phyloP scores from a whole-genome alignment of 352 stramenopile genomes.

The Phytophthora cryptogea region DNA sequence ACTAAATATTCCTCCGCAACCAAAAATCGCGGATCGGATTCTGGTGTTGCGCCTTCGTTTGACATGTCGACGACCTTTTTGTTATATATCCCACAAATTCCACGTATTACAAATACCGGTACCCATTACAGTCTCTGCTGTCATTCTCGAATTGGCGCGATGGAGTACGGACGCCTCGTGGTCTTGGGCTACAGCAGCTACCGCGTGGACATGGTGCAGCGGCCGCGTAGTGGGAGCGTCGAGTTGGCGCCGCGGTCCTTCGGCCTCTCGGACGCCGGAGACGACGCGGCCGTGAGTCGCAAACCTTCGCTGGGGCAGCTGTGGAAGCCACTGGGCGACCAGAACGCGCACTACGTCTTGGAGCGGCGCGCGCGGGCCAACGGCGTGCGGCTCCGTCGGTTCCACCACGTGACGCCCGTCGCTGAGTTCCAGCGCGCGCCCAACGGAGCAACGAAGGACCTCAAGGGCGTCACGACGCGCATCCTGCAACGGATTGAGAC shows the following conservation, averaged over 20 bases:
- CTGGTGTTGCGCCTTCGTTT: not conserved
- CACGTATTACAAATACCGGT: not conserved
- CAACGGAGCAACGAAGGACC: conserved; percentile 30
- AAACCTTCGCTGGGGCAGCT: conserved; percentile 59
- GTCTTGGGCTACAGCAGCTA: conserved; percentile 89
- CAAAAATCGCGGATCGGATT: not conserved
- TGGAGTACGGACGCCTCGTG: conserved; percentile 85
- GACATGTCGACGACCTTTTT: conserved; percentile 15
- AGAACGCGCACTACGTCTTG: conserved; percentile 74
- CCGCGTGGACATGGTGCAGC: conserved; percentile 55
- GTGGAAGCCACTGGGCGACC: conserved; percentile 74
- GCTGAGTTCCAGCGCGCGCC: conserved; percentile 6
- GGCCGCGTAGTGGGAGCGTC: conserved; percentile 22
- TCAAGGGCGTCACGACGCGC: conserved; percentile 55
- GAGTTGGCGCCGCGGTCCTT: conserved; percentile 35
- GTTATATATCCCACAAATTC: conserved; percentile 16
- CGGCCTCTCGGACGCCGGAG: conserved; percentile 32
- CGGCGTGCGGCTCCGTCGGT: conserved; percentile 52
- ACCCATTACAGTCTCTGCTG: not conserved
- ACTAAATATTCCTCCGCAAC: not conserved
- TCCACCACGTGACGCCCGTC: conserved; percentile 58
- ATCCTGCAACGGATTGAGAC: conserved; percentile 60
- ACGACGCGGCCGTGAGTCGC: conserved; percentile 23
- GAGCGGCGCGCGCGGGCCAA: conserved; percentile 52
- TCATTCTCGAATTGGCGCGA: conserved; percentile 29